Percentiles rank a stretch among this genome's conserved stretches.
Conservation (phyloP, 495 filamentous ascomycete species). For the Penicillium coprophilum region DNA sequence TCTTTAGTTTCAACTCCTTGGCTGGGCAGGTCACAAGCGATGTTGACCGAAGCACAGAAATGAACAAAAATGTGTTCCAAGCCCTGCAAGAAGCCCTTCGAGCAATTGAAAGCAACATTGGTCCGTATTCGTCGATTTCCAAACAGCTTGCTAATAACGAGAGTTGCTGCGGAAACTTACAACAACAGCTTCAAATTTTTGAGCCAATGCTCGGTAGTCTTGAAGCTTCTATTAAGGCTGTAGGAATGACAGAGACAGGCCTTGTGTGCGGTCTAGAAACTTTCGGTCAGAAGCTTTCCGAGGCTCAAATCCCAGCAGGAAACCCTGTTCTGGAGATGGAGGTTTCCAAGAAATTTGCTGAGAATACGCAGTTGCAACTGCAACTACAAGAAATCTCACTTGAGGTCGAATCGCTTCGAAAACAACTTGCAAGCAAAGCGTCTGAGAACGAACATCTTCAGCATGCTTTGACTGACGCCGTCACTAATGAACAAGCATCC, state of each 20-base stretch:
- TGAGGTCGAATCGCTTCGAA: conserved; percentile 17
- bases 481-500: conserved; percentile 11
- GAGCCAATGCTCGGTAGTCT: conserved; percentile 24
- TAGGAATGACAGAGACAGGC: conserved; percentile 17
- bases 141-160: conserved; percentile 25
- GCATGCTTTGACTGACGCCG: conserved; percentile 20
- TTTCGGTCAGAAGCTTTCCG: conserved; percentile 24
- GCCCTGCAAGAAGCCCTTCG: conserved; percentile 25
- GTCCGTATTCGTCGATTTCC: conserved; percentile 23
- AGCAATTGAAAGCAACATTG: conserved; percentile 20
- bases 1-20: conserved; percentile 23
- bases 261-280: conserved; percentile 24
- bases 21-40: conserved; percentile 17
- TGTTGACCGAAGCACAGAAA: conserved; percentile 17
- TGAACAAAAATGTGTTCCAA: conserved; percentile 15
- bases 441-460: conserved; percentile 19
- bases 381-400: conserved; percentile 22
- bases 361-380: conserved; percentile 30
- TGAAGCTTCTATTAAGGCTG: conserved; percentile 15
- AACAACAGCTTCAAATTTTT: conserved; percentile 20
- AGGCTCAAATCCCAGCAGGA: conserved; percentile 20
- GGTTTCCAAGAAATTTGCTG: conserved; percentile 15
- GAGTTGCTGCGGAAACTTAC: conserved; percentile 14
- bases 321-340: conserved; percentile 17
- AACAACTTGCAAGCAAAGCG: conserved; percentile 19